Conservation (phyloP, 2,329 filamentous ascomycete genomes). For the Claviceps sp. region DNA sequence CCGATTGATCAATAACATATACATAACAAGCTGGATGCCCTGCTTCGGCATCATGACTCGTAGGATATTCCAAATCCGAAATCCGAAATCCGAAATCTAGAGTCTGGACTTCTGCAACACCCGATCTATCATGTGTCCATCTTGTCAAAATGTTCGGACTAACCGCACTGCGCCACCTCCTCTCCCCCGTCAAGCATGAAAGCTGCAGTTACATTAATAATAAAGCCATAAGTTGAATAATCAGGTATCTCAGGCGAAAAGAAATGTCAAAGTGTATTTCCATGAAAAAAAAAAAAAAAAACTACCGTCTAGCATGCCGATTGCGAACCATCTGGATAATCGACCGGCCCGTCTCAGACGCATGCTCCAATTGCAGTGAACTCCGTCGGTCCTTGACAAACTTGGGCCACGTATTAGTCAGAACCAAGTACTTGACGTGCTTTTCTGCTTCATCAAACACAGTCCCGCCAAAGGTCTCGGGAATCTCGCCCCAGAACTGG, state of each 20-base stretch:
- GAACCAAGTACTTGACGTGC: constrained; percentile 52
- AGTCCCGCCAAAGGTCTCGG: constrained; percentile 31
- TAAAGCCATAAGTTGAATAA: not conserved
- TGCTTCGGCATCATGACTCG: too few species aligned
- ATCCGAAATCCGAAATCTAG: too few species aligned
- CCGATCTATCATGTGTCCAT: too few species aligned
- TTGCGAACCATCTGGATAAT: constrained; percentile 3
- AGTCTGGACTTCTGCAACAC: too few species aligned
- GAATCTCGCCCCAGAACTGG: constrained; percentile 28
- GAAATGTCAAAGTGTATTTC: not conserved
- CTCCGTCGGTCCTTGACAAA: constrained; percentile 29
- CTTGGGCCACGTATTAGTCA: constrained; percentile 56
- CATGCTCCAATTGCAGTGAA: constrained; percentile 11
- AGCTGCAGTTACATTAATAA: not conserved
- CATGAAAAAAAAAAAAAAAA: not conserved
- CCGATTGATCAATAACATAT: too few species aligned
- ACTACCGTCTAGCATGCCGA: not conserved
- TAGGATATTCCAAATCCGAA: too few species aligned
- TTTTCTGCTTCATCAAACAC: constrained; percentile 47
- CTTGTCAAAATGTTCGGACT: too few species aligned
- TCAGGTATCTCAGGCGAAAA: not conserved
- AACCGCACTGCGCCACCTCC: too few species aligned
- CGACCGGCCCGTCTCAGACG: constrained; percentile 5
- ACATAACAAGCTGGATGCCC: too few species aligned
- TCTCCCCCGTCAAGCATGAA: too few species aligned